Evolutionary conservation across 73 alveolate genomes (phyloP), one percentile per base, ranked within the genome.

Genomic region (Uronychia binucleata): DNA sequence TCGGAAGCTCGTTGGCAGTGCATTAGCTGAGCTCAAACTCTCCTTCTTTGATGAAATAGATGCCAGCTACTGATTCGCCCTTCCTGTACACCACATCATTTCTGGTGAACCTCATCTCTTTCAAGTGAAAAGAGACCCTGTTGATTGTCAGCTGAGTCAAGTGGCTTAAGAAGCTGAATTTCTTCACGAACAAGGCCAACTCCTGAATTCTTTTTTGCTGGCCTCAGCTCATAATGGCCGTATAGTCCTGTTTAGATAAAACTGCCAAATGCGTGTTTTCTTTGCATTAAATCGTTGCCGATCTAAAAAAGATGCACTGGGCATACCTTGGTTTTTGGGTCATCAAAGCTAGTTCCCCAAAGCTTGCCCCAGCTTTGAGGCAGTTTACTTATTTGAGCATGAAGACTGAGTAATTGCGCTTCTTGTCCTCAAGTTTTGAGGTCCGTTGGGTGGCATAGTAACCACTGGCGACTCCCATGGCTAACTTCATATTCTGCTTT

Each of bases 21-120:
- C 5, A 5, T 46, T 67, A 13, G 78, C 34, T 26, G 34, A 67
- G 11, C 67, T 86, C 93, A 87, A 80, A 87, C 26, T 59, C 85
- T n/a, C 93, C 93, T 30, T 32, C 31, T 57, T 81, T 81, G 33
- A 87, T 87, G 30, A 87, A 30, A 31, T 87, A 87, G 58, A 87
- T 59, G 11, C 88, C 89, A 60, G 80, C 81, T 0, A 46, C 46
- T 28, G 34, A 14, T n/a, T 67, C 46, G 27, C 93, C 93, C 14
- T 35, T 28, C 29, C 67, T 80, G 33, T 67, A 87, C 26, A 87
- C 58, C 28, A 67, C 76, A 1, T 58, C 60, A 19, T 85, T 79
- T 75, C 82, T 74, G 11, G 27, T 67, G 46, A 33, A 67, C 28
- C 33, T 67, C 28, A 26, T 29, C 58, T 87, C 93, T 34, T 80